Evolutionary conservation across 495 filamentous ascomycete species (phyloP).

Genomic region (Xylaria castorea): DNA sequence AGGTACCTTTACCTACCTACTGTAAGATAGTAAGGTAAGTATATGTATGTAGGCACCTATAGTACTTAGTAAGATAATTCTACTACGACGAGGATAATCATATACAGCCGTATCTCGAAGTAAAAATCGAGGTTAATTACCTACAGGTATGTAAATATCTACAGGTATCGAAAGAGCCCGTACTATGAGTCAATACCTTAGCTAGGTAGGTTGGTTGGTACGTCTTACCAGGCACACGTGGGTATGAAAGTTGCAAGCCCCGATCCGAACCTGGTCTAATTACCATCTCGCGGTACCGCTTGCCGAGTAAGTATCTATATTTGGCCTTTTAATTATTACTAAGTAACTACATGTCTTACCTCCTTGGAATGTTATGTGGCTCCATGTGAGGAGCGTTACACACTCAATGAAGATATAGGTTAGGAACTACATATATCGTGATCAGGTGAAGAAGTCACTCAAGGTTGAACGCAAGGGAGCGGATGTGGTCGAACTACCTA

Average conservation of each 20-base stretch:
- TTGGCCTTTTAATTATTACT: neutral
- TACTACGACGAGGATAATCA: neutral
- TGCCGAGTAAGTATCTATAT: slow-evolving; percentile 7
- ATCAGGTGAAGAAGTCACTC: slow-evolving; percentile 7
- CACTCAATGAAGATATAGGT: neutral
- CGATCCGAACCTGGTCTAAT: neutral
- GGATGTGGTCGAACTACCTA: neutral
- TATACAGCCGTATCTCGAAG: neutral
- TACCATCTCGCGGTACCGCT: neutral
- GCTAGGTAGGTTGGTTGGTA: neutral
- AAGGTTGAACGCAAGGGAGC: neutral
- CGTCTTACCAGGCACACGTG: neutral
- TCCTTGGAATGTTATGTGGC: neutral
- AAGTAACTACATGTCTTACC: neutral
- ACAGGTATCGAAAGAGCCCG: neutral
- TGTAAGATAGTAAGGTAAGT: neutral
- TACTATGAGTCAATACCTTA: neutral
- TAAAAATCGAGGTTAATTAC: neutral
- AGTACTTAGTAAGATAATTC: neutral
- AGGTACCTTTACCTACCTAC: too few relatives aligned
- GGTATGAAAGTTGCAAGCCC: neutral
- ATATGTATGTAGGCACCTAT: too few relatives aligned
- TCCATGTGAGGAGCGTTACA: neutral
- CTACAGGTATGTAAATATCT: neutral
- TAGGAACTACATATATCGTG: neutral